phyloP scores from a whole-genome alignment of 768 basidiomycete genomes.

The Exidia glandulosa region DNA sequence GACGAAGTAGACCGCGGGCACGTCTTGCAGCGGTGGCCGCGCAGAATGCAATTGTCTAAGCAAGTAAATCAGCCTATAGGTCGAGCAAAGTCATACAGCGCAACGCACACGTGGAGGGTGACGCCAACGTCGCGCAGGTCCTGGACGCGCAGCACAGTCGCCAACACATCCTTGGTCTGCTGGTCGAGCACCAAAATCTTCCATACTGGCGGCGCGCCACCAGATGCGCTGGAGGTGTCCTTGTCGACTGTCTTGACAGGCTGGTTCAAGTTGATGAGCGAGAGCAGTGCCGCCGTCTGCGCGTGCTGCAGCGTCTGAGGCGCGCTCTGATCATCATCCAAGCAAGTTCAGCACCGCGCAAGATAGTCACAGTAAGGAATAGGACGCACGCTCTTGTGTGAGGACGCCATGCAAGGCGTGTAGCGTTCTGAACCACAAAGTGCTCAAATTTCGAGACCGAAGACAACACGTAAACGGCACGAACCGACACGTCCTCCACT shows the following conservation, averaged over 20 bases:
- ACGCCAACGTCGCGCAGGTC: slow-evolving; percentile 95
- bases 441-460: background rate
- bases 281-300: slow-evolving; percentile 76
- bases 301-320: slow-evolving; percentile 63
- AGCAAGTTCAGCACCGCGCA: background rate
- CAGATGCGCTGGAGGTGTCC: slow-evolving; percentile 25
- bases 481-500: background rate
- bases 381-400: background rate
- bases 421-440: background rate
- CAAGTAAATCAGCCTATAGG: background rate
- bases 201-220: slow-evolving; percentile 62
- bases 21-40: slow-evolving; percentile 84
- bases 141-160: slow-evolving; percentile 90
- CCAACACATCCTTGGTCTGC: slow-evolving; percentile 90
- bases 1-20: slow-evolving; percentile 95
- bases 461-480: background rate
- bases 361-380: background rate
- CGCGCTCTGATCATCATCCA: background rate
- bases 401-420: background rate
- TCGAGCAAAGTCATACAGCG: background rate
- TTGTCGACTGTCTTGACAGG: slow-evolving; percentile 25
- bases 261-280: slow-evolving; percentile 78
- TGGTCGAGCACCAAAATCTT: slow-evolving; percentile 94
- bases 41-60: slow-evolving; percentile 79
- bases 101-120: slow-evolving; percentile 90